A percentile compares a stretch with the other conserved stretches of the same genome.
Evolutionary conservation across 2,329 filamentous ascomycete genomes (phyloP).

Genomic region (Colletotrichum melonis): DNA sequence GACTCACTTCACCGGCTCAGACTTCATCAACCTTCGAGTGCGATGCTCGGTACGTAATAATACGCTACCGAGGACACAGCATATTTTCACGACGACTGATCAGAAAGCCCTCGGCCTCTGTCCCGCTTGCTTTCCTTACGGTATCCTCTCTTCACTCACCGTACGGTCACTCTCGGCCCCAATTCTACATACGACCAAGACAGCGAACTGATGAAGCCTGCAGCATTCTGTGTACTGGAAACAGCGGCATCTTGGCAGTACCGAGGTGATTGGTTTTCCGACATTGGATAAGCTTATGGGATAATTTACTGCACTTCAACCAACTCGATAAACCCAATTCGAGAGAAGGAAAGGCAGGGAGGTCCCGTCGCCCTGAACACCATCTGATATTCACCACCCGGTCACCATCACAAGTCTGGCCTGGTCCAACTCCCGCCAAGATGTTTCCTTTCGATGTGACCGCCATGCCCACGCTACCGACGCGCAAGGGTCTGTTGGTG

Average conservation of each 20-base stretch:
- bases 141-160: too few species aligned
- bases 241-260: neutral
- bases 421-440: constrained; percentile 24
- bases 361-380: neutral
- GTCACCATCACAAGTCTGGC: neutral
- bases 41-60: neutral
- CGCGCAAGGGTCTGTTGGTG: constrained; percentile 79
- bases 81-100: neutral
- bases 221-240: neutral
- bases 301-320: neutral
- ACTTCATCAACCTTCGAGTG: neutral
- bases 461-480: constrained; percentile 66
- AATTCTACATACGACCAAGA: neutral
- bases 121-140: too few species aligned
- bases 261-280: neutral
- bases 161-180: too few species aligned
- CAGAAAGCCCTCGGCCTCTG: neutral
- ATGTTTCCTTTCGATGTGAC: constrained; percentile 70
- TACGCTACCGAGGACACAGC: neutral
- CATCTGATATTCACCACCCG: neutral
- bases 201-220: neutral
- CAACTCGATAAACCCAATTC: neutral
- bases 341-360: neutral
- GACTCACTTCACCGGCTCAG: neutral
- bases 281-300: neutral